Conservation (phyloP, 345 rosid genomes). For the Aegle marmelos region DNA sequence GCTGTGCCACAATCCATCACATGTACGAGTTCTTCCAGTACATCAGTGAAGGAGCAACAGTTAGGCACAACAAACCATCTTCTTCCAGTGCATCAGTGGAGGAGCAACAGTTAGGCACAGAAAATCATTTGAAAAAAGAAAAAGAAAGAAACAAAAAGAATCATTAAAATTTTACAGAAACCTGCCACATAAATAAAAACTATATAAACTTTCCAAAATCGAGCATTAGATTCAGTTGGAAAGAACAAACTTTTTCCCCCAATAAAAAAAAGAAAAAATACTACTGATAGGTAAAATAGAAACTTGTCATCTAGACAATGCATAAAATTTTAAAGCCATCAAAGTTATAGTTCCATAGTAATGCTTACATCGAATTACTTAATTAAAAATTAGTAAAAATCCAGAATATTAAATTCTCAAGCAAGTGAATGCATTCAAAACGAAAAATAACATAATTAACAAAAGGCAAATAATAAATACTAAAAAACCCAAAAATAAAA, state of each 20-base stretch:
- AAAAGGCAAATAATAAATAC: too few species aligned
- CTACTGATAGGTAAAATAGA: too few species aligned
- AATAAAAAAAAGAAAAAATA: not conserved
- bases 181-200: not conserved
- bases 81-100: too few species aligned
- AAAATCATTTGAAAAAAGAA: not conserved
- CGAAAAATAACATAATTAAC: too few species aligned
- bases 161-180: not conserved
- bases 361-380: too few species aligned
- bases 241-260: not conserved
- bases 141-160: too few species aligned
- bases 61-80: constrained; percentile 71
- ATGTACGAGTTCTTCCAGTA: constrained; percentile 85
- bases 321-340: not conserved
- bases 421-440: too few species aligned
- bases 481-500: too few species aligned
- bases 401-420: too few species aligned
- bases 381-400: too few species aligned
- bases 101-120: too few species aligned
- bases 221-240: not conserved
- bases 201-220: not conserved
- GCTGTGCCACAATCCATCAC: constrained; percentile 91
- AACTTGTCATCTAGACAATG: not conserved
- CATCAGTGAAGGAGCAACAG: constrained; percentile 95
- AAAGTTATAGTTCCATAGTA: not conserved